Evolutionary conservation across 305 asterid genomes (phyloP), one percentile per base, ranked within the genome.

Genomic region (Vinca major): DNA sequence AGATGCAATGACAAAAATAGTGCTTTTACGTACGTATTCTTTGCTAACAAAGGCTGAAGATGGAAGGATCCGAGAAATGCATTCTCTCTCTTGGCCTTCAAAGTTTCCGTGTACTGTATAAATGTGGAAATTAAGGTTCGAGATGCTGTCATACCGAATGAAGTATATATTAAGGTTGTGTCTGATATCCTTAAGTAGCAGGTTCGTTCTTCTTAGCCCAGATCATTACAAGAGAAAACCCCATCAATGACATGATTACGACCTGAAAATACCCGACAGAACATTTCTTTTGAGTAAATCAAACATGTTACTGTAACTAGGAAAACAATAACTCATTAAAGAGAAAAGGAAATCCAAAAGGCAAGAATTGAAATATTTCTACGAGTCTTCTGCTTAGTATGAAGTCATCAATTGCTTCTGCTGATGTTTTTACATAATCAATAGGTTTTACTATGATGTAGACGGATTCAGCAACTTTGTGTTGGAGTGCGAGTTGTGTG

Each of bases 221-320:
- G 52, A 88, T 47, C 97, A 88, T 82, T 43, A 92, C 98, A 14
- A 92, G 95, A 66, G 97, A 82, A 83, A 92, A 92, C 58, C 98
- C 97, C 94, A 90, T 90, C 77, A 92, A 74, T 11, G 97, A 88
- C 97, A 92, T 90, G 53, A 90, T 84, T 21, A 88, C 96, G 7
- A 92, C 90, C 98, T 91, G 95, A 80, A 85, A 66, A 62, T 49
- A 36, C 50, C 57, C 63, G 51, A 62, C 45, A 58, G 43, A 12
- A 58, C 4, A 14, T n/a, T 63, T 50, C 0, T n/a, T n/a, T 2
- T 12, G 6, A 40, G 56, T 26, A 8, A 62, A 62, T 16, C 20
- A 21, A n/a, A 55, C 40, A 55, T 8, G 62, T 5, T 62, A 41
- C 49, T 39, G 4, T 50, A 64, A 10, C n/a, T 33, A 40, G 26